Base-by-base conservation (phyloP, 2,329 filamentous ascomycete species). In the Sporothrix variecibatus region DNA sequence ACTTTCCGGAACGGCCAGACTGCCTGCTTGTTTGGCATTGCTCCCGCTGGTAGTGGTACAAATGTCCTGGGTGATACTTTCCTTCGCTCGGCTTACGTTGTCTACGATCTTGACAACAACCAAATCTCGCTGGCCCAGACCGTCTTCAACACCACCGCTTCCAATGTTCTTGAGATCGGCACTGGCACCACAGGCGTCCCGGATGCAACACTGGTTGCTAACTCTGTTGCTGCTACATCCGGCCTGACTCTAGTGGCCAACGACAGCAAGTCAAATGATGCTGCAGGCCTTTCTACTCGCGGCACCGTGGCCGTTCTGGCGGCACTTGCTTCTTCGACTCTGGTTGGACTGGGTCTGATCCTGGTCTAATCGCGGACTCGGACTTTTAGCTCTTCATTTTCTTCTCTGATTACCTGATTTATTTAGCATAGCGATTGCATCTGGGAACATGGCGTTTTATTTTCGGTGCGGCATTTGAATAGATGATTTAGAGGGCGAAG, bases 1-100 rank as follows among this genome's bases (percentile, higher is more conserved):
- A 84, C 81, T 0, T 90, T 91, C 78, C 79, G 81, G 28, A 84
- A 91, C 77, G 88, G 88, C 73, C 82, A 82, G 11, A 78, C 83
- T 0, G 88, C 89, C 9, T 94, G 92, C 77, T 84, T 91, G 49
- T 93, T 94, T 78, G 92, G 91, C 73, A 87, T 94, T 76, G 85
- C 88, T 2, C 89, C 90, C 1, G 86, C 90, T 1, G 86, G 85
- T 2, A 77, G 81, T 1, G 84, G 86, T 40, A 87, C 87, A n/a
- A 86, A 87, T 60, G 88, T 93, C 1, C 83, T 94, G 38, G 92
- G 92, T 20, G 92, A 94, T 79, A 93, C 92, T 0, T 94, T 94
- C 80, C 84, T 94, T 72, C 86, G 92, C 67, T 92, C 90, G 49
- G 92, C 92, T 0, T 94, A 94, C 77, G 87, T 93, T 17, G 92